Percentiles rank a stretch among this genome's conserved stretches.
Evolutionary conservation across 371 early-diverging fungal species (phyloP).

Genomic region (Syncephalastrum sp.): DNA sequence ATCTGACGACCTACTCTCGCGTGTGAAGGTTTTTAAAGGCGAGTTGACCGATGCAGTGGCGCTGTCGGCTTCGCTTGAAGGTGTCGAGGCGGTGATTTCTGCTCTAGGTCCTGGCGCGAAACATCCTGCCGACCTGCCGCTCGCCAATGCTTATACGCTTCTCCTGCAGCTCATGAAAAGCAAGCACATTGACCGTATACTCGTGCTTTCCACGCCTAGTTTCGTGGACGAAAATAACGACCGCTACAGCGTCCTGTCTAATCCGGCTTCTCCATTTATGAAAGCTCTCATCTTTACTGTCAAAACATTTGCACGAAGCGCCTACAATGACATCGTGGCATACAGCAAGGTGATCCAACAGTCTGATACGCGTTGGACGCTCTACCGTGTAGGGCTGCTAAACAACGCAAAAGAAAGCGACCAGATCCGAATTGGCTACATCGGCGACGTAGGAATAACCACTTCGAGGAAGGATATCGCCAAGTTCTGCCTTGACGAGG

Average conservation of each 20-base stretch:
- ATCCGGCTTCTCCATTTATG: too few species aligned
- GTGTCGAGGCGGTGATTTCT: constrained; percentile 3
- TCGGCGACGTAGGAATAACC: too few species aligned
- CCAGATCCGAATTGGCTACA: too few species aligned
- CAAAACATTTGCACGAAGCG: background rate
- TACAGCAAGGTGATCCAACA: background rate
- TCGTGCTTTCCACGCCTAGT: constrained; percentile 2
- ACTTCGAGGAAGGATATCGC: too few species aligned
- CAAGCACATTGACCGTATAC: background rate
- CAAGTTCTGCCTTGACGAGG: too few species aligned
- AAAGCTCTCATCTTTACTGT: too few species aligned
- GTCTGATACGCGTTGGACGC: constrained; percentile 1
- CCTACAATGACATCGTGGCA: background rate
- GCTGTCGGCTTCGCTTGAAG: background rate
- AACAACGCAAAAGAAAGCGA: background rate
- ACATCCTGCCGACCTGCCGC: background rate
- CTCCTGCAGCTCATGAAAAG: background rate
- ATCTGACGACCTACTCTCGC: background rate
- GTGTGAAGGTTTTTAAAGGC: background rate
- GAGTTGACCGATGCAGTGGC: background rate
- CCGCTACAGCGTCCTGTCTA: too few species aligned
- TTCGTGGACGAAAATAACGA: constrained; percentile 2
- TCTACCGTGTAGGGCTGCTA: constrained; percentile 1
- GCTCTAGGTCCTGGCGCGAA: background rate
- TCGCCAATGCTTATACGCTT: background rate